phyloP scores from a whole-genome alignment of 2,329 filamentous ascomycete genomes.

The Amesomyces nigricolor region DNA sequence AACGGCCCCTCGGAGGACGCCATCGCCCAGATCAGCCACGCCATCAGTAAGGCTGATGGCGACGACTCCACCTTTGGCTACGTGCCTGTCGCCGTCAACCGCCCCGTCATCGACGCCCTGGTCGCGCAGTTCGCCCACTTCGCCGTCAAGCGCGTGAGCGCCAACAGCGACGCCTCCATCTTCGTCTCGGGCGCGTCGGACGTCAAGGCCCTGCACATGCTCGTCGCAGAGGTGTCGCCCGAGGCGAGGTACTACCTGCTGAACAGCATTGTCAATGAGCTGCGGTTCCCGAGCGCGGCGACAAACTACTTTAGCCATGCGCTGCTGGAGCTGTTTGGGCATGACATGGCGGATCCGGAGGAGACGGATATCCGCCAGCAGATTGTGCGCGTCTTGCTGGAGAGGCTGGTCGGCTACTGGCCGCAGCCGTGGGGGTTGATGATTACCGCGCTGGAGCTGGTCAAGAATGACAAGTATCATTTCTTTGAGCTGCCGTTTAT shows the following conservation, averaged over 20 bases:
- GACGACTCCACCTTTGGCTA: conserved; percentile 61
- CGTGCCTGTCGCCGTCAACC: conserved; percentile 62
- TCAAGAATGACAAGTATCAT: conserved; percentile 84
- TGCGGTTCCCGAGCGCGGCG: conserved; percentile 82
- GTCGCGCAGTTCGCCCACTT: conserved; percentile 75
- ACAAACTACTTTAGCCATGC: conserved; percentile 91
- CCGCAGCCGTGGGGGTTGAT: conserved; percentile 95
- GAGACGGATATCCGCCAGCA: conserved; percentile 82
- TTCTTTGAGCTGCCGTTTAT: conserved; percentile 94
- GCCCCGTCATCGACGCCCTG: conserved; percentile 69
- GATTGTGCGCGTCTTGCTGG: conserved; percentile 81
- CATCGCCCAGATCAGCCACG: conserved; percentile 69
- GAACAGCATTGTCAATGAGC: conserved; percentile 80
- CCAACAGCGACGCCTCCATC: conserved; percentile 53
- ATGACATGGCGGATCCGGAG: conserved; percentile 66
- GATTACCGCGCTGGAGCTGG: conserved; percentile 78
- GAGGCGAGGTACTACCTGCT: conserved; percentile 82
- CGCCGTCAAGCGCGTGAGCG: conserved; percentile 55
- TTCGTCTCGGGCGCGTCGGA: conserved; percentile 64
- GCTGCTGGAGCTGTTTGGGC: conserved; percentile 77
- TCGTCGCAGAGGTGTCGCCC: conserved; percentile 67
- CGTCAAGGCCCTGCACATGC: conserved; percentile 65
- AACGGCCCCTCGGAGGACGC: conserved; percentile 64
- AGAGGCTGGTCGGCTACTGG: conserved; percentile 81
- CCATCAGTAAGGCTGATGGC: conserved; percentile 55